A percentile compares a stretch with the other conserved stretches of the same genome.
phyloP scores from a whole-genome alignment of 2,329 filamentous ascomycete genomes.

The Huntiella moniliformis region DNA sequence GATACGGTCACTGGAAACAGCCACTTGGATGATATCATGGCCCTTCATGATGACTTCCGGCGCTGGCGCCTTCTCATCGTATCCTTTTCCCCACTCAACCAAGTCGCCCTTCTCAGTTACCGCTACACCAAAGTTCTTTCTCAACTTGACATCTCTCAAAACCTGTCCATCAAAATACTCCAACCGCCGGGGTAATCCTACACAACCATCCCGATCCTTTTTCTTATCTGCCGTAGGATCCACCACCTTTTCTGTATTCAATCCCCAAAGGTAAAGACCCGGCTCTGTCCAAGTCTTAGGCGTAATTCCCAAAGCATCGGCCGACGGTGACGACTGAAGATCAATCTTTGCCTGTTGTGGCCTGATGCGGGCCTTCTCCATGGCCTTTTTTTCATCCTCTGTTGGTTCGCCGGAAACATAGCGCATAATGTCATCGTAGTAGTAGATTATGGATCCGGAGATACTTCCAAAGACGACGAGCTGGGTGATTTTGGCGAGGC shows the following conservation, averaged over 20 bases:
- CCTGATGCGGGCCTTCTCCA: slow-evolving; percentile 50
- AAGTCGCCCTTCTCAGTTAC: slow-evolving; percentile 76
- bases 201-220: slow-evolving; percentile 38
- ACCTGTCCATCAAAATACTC: slow-evolving; percentile 68
- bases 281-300: slow-evolving; percentile 56
- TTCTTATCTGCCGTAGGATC: slow-evolving; percentile 48
- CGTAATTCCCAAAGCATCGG: background rate
- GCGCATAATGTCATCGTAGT: slow-evolving; percentile 10
- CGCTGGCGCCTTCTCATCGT: slow-evolving; percentile 40
- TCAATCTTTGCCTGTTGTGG: slow-evolving; percentile 44
- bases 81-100: slow-evolving; percentile 77
- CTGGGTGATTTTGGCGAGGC: slow-evolving; percentile 4
- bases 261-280: slow-evolving; percentile 87
- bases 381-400: slow-evolving; percentile 13
- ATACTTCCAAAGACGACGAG: slow-evolving; percentile 8
- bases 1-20: slow-evolving; percentile 65
- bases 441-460: slow-evolving; percentile 12
- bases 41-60: slow-evolving; percentile 60
- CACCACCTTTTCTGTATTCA: slow-evolving; percentile 67
- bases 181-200: slow-evolving; percentile 68
- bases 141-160: slow-evolving; percentile 72
- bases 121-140: slow-evolving; percentile 64
- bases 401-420: slow-evolving; percentile 5
- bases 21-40: slow-evolving; percentile 60
- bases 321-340: slow-evolving; percentile 50